Evolutionary conservation across 768 basidiomycete species (phyloP).

Genomic region (Galerina sulciceps): DNA sequence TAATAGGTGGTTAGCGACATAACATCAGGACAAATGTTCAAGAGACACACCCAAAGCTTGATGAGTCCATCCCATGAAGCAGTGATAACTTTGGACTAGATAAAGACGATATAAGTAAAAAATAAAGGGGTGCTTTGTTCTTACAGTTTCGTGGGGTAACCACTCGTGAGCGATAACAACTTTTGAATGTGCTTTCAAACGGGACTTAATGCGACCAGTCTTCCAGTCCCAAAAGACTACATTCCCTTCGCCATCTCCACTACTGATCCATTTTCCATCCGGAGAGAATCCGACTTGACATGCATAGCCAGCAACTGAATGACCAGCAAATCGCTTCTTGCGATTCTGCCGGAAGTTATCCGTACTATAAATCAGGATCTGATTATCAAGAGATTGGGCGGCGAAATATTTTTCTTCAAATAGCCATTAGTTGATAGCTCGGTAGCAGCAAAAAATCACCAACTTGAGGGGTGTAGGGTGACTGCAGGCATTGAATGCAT

Average conservation of each 20-base stretch:
- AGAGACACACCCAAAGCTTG: constrained; percentile 87
- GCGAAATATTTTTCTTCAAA: constrained; percentile 89
- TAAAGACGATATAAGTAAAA: constrained; percentile 24
- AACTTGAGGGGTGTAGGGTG: constrained; percentile 92
- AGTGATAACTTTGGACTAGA: constrained; percentile 93
- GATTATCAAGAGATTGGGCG: constrained; percentile 97
- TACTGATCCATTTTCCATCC: constrained; percentile 98
- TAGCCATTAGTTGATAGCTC: constrained; percentile 15
- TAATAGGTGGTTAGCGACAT: constrained; percentile 12
- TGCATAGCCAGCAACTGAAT: constrained; percentile 96
- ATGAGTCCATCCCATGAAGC: constrained; percentile 98
- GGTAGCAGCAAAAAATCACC: constrained; percentile 35
- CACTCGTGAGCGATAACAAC: constrained; percentile 99
- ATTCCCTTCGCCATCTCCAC: constrained; percentile 94
- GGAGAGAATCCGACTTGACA: constrained; percentile 98
- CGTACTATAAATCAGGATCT: constrained; percentile 95
- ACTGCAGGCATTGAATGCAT: constrained; percentile 99
- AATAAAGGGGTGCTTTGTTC: constrained; percentile 49
- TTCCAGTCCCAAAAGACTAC: constrained; percentile 99
- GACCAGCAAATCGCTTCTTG: constrained; percentile 98
- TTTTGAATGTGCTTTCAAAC: constrained; percentile 87
- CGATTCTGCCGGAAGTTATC: constrained; percentile 99
- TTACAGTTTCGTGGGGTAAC: constrained; percentile 95
- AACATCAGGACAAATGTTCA: constrained; percentile 9
- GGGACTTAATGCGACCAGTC: constrained; percentile 92